Evolutionary conservation across 2,329 filamentous ascomycete genomes (phyloP).

Genomic region (Penicillium verrucosum): DNA sequence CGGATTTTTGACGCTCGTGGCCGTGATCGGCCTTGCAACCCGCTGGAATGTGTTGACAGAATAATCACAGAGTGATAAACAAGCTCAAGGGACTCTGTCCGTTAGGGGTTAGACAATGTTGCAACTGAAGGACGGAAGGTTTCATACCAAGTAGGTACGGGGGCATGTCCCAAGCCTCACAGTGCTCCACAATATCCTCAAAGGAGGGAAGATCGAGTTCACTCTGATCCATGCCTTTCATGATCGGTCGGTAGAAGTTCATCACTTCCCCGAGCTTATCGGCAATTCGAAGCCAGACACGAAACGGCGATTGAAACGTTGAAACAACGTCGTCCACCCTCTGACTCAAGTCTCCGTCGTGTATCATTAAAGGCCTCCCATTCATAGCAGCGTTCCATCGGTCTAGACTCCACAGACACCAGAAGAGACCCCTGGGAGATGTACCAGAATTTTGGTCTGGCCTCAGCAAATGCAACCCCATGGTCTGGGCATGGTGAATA

Average conservation of each 20-base stretch:
- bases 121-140: no score
- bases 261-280: constrained; percentile 9
- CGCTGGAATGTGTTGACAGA: constrained; percentile 12
- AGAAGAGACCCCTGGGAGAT: constrained; percentile 14
- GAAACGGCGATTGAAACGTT: constrained; percentile 13
- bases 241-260: constrained; percentile 11
- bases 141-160: background rate
- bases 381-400: constrained; percentile 23
- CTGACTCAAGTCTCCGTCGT: constrained; percentile 19
- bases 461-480: constrained; percentile 28
- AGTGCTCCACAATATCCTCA: constrained; percentile 3
- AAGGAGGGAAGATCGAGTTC: constrained; percentile 4
- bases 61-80: constrained; percentile 15
- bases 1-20: constrained; percentile 6
- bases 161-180: background rate
- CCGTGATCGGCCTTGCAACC: constrained; percentile 9
- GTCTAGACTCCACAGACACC: constrained; percentile 25
- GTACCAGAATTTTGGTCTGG: constrained; percentile 1
- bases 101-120: background rate
- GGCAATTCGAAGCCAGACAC: constrained; percentile 14
- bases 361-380: constrained; percentile 21
- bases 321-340: constrained; percentile 7
- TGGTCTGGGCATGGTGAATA: constrained; percentile 32
- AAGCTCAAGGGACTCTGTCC: constrained; percentile 12
- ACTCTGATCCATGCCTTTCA: constrained; percentile 2